Conservation (phyloP, 2,329 filamentous ascomycete species). For the Diaporthe vexans region DNA sequence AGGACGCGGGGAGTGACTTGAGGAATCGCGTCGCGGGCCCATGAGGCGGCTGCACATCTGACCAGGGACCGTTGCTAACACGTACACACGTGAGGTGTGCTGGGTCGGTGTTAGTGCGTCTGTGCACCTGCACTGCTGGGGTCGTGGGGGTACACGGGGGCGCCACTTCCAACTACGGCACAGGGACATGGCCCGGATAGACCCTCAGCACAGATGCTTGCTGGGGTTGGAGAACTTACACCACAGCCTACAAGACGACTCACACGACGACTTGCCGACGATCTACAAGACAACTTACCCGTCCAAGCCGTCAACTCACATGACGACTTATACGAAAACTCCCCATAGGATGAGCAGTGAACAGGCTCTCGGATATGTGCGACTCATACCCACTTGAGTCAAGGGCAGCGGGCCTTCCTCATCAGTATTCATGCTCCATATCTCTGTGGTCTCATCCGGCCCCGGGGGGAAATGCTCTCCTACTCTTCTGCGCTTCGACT, state of each 20-base stretch:
- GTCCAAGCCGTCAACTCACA: too few species aligned
- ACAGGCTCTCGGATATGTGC: not conserved
- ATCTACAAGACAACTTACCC: too few species aligned
- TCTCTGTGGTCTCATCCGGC: not conserved
- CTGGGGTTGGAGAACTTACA: too few species aligned
- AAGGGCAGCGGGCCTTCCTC: not conserved
- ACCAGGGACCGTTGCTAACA: not conserved
- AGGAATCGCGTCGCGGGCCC: constrained; percentile 11
- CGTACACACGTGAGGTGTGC: not conserved
- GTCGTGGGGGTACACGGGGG: not conserved
- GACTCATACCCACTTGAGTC: not conserved
- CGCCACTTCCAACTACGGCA: not conserved
- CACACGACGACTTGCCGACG: too few species aligned
- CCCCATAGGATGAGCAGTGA: not conserved
- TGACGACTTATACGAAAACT: too few species aligned
- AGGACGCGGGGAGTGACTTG: constrained; percentile 11
- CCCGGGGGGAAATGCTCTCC: not conserved
- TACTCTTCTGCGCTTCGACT: not conserved
- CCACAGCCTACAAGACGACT: too few species aligned
- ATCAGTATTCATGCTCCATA: not conserved
- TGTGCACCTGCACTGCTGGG: not conserved
- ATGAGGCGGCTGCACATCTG: not conserved
- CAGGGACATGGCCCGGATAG: too few species aligned
- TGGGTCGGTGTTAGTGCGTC: not conserved
- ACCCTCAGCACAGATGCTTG: too few species aligned